phyloP scores from a whole-genome alignment of 164 flowering plant species.

The Chimonanthus praecox region DNA sequence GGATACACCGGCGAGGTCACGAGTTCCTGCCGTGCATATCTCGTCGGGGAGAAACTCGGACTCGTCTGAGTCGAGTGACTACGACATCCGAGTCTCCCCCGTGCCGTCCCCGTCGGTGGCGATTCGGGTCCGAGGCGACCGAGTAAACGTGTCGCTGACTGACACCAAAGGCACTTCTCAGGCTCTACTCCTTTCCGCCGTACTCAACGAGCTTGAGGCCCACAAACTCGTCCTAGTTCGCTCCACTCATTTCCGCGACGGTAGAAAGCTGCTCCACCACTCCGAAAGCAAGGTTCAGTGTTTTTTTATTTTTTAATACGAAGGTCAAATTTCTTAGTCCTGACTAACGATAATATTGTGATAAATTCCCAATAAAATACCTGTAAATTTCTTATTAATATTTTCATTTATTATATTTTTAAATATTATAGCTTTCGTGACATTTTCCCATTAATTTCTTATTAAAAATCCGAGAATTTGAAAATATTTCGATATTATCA shows the following conservation, averaged over 20 bases:
- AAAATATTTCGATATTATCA: too few species aligned
- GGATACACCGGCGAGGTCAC: background rate
- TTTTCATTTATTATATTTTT: too few species aligned
- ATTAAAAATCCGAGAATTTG: too few species aligned
- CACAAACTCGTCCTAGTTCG: conserved; percentile 22
- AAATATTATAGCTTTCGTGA: too few species aligned
- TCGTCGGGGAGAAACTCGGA: conserved; percentile 5
- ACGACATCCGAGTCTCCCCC: conserved; percentile 22
- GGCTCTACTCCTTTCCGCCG: conserved; percentile 14
- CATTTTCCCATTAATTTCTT: too few species aligned
- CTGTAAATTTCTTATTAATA: too few species aligned
- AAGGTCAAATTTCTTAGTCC: background rate
- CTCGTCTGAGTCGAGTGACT: conserved; percentile 12
- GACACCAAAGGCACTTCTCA: conserved; percentile 16
- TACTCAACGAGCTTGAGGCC: conserved; percentile 23
- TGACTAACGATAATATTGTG: too few species aligned
- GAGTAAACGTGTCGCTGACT: conserved; percentile 24
- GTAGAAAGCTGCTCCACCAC: conserved; percentile 24
- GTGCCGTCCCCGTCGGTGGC: conserved; percentile 21
- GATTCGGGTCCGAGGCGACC: conserved; percentile 26
- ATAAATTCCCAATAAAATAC: too few species aligned
- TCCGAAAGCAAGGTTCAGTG: conserved; percentile 31
- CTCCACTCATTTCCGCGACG: conserved; percentile 27
- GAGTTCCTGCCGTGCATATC: conserved; percentile 1
- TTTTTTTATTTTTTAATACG: background rate